Evolutionary conservation across 129 eudicot species (phyloP), one percentile per base, ranked within the genome.

Genomic region (carrot (Daucus carota)): DNA sequence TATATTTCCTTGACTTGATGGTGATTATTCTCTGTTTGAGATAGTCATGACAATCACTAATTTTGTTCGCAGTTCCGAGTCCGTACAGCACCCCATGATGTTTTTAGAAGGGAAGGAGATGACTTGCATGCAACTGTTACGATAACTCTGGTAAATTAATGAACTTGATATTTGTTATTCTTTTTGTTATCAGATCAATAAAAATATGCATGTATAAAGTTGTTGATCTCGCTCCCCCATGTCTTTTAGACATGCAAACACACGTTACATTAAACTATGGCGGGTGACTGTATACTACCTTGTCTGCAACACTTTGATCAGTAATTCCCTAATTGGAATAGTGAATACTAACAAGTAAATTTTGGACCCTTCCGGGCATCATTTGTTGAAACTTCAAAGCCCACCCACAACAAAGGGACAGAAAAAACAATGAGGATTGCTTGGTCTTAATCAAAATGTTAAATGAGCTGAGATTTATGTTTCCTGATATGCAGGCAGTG

Each of bases 51-150:
- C 78, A 33, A 48, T 45, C 63, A 43, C 67, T 15, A 69, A 50
- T 69, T 69, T 75, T 17, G 41, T 76, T n/a, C 68, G 57, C 85
- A 94, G 99, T 91, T 94, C 80, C 97, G 94, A 72, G 83, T 91
- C 38, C 96, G 85, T 69, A 94, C 99, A 15, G 97, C 99, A 73
- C 85, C 97, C 36, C 99, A 94, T 85, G 96, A 87, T 66, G 79
- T 74, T 77, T 94, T 94, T 85, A 88, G 77, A 73, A 89, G 96
- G 86, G 96, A 91, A 81, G 96, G 96, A 76, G 85, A 88, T 84
- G 90, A 95, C 80, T 90, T 95, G 76, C 92, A 84, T 66, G 77
- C 94, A 70, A 87, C 96, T 70, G 88, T 91, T 63, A 94, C 96
- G 28, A 85, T 94, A 63, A 94, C 93, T 70, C 80, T 94, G 99